Evolutionary conservation across 345 rosid genomes (phyloP).

Genomic region (Lepidium africanum): DNA sequence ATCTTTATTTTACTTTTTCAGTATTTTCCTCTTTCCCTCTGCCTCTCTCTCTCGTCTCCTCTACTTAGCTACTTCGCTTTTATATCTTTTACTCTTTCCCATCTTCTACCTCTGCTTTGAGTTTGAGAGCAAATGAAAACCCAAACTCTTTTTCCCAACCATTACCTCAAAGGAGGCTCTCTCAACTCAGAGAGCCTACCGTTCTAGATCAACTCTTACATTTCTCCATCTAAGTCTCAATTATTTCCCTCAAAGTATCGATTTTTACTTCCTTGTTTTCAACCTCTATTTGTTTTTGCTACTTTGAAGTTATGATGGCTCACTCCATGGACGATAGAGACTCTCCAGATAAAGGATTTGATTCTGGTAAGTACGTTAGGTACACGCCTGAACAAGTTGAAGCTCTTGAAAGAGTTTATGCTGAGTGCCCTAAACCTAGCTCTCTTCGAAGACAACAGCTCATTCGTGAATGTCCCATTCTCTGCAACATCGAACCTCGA

Average conservation of each 20-base stretch:
- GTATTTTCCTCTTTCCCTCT: neutral
- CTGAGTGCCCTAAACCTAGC: conserved; percentile 34
- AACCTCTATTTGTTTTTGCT: neutral
- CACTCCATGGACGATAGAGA: conserved; percentile 35
- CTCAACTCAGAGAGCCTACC: conserved; percentile 33
- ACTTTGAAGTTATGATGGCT: conserved; percentile 20
- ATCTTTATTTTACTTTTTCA: conserved; percentile 23
- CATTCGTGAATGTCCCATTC: conserved; percentile 28
- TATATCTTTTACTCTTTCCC: neutral
- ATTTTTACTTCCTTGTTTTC: neutral
- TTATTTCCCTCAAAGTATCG: neutral
- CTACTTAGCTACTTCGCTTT: conserved; percentile 10
- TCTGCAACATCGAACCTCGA: conserved; percentile 29
- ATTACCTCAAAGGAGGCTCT: conserved; percentile 29
- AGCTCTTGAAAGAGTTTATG: conserved; percentile 35
- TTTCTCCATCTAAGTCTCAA: neutral
- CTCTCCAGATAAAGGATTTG: conserved; percentile 28
- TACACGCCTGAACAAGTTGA: conserved; percentile 36
- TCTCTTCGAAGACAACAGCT: conserved; percentile 33
- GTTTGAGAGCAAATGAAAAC: conserved; percentile 7
- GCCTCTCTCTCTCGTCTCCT: neutral
- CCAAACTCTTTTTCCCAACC: conserved; percentile 4
- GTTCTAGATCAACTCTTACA: neutral
- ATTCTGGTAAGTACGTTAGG: conserved; percentile 31
- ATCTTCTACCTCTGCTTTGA: neutral